Evolutionary conservation across 2,329 filamentous ascomycete species (phyloP), one percentile per base, ranked within the genome.

Genomic region (Venturia pyrina): DNA sequence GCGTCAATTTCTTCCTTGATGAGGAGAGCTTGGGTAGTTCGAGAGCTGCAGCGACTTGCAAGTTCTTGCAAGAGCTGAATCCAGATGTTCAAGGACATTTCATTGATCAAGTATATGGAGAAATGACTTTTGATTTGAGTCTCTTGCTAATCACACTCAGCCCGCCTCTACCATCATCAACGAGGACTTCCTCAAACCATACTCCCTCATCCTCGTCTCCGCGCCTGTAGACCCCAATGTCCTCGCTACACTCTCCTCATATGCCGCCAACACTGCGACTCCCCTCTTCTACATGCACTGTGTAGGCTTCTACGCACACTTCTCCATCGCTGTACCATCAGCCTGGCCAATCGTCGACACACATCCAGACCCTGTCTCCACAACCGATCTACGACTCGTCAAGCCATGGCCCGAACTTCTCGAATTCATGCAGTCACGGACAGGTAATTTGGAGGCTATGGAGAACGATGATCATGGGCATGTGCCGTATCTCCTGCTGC

Each of bases 1-100:
- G 96, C 5, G 89, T 97, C 68, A 99, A 99, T 78, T 99, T 99
- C 82, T 99, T 99, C 73, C 81, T 99, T 0, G 91, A 96, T 68
- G 87, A 95, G 71, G 80, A 82, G 62, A 89, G 87, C 69, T 75
- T 96, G 46, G 93, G 92, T 64, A 87, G 87, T 72, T 87, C 87
- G 34, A 87, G 95, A 70, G 91, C 93, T 1, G 84, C 91, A 74
- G 87, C 89, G 73, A 90, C 89, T 65, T 87, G 88, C 66, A 87
- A 88, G 68, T 81, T 93, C 65, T 81, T 99, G 56, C 82, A 87
- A 68, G 96, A 99, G 76, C 81, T 99, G 68, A 99, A 99, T 73
- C 92, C 93, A 2, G 95, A 98, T 72, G 95, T 97, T 1, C 78
- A 89, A 67, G 93, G 93, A 7, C 82, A 88, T 72, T 93, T 86